Evolutionary conservation across 495 filamentous ascomycete genomes (phyloP), one percentile per base, ranked within the genome.

Genomic region (Daldinia vernicosa): DNA sequence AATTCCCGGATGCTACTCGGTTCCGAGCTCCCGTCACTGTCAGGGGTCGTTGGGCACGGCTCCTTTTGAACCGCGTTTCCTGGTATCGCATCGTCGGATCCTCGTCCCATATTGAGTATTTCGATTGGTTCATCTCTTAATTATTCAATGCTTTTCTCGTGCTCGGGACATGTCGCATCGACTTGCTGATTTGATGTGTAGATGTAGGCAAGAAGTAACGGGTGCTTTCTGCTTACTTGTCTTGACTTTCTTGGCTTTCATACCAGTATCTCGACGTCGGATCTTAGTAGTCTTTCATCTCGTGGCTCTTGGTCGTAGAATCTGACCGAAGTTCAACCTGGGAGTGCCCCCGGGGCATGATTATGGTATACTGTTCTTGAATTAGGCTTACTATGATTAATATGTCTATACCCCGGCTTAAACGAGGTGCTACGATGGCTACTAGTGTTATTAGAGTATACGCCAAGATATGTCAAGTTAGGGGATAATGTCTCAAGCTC

Each of bases 11-110:
- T 54, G 14, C 27, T 58, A 9, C 33, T 32, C 39, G 33, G 58
- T 72, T 64, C 65, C 68, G 68, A 37, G 30, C 51, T 22, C 43
- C 40, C 17, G 17, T 45, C 17, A 17, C 40, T 19, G 1, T 45
- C 56, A 30, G 33, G 32, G 63, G 60, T 19, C 28, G 22, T 56
- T 60, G 24, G 5, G 70, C 60, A 69, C 70, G 70, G 70, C 65
- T 61, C 45, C 54, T 57, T 58, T 64, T 55, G 64, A 72, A 60
- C 70, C 70, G 70, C 65, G 60, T 56, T 72, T 72, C 70, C 65
- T 69, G 55, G 65, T n/a, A 61, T 69, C 70, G 30, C 60, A 72
- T 67, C 70, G 37, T 69, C 55, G 40, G 26, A 72, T 72, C 63
- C 22, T 24, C 28, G 14, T 47, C 17, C 30, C n/a, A n/a, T 28